A percentile compares a stretch with the other conserved stretches of the same genome.
These are phyloP conservation scores for Petunia secreta DNA, from an alignment of 257 asterid genomes.

Conservation along the genomic window DNA sequence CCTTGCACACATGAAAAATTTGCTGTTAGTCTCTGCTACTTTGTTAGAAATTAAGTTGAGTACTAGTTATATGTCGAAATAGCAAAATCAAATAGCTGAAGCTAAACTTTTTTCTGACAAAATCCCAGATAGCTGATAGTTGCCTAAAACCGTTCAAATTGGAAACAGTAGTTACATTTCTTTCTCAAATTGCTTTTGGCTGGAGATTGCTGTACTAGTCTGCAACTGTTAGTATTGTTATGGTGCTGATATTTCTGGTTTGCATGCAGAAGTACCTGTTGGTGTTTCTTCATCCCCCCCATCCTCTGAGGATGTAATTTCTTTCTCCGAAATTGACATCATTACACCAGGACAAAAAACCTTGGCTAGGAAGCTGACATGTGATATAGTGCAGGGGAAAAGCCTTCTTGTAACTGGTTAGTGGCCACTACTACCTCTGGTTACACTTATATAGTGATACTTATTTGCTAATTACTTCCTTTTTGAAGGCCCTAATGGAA, in stretches of 20 bases:
- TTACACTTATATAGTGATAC: neutral
- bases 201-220: neutral
- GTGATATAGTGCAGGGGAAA: slow-evolving; percentile 80
- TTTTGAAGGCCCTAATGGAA: slow-evolving; percentile 95
- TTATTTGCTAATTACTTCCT: neutral
- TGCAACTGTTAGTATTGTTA: slow-evolving; percentile 14
- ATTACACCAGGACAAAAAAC: slow-evolving; percentile 85
- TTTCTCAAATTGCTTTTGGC: neutral
- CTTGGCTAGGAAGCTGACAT: slow-evolving; percentile 80
- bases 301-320: slow-evolving; percentile 60
- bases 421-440: slow-evolving; percentile 41
- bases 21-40: neutral
- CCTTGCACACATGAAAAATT: neutral
- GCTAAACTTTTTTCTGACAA: slow-evolving; percentile 7
- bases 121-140: neutral
- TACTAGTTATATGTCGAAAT: neutral
- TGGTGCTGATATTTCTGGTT: slow-evolving; percentile 25
- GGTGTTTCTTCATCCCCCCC: slow-evolving; percentile 41
- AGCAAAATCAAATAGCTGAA: slow-evolving; percentile 11
- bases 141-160: neutral
- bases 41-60: neutral
- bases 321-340: slow-evolving; percentile 86
- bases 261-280: slow-evolving; percentile 51
- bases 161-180: neutral
- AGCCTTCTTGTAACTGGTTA: slow-evolving; percentile 96